Base-by-base conservation (phyloP, 2,329 filamentous ascomycete genomes). In the Penicillium sp. region DNA sequence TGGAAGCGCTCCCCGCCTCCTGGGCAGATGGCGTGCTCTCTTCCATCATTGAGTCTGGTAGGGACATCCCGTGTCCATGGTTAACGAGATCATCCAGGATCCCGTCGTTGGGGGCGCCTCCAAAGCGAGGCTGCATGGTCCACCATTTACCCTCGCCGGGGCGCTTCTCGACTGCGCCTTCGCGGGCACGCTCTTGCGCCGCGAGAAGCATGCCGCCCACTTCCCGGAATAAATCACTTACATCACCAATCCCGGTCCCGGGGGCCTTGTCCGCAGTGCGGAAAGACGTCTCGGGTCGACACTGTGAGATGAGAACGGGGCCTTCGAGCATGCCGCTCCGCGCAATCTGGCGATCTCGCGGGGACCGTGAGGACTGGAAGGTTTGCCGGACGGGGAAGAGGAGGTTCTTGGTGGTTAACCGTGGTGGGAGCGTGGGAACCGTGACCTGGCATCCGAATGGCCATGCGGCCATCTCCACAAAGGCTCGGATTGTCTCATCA, bases 71-170 rank as follows among this genome's bases (percentile, higher is more conserved):
- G 31, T 67, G 64, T 50, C 73, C 68, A 38, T 62, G 56, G 39
- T 65, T 67, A 64, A 67, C 65, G 53, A 71, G 63, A 57, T 72
- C 67, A 48, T 70, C 67, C 50, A 70, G 67, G 38, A 75, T 71
- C 44, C 72, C 72, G 55, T 73, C 70, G 23, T 72, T 71, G 13
- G 71, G 66, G 0, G 73, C 75, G 29, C 83, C 84, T 50, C 84
- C 84, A 78, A 83, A 87, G 52, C 84, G 77, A 27, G 80, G 78
- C 50, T 72, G 76, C 3, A 73, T 78, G 3, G 83, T 82, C 82
- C 83, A 87, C 84, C 85, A 87, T 65, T 83, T 79, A 3, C 81
- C 82, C 61, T 83, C 79, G 1, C 83, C 82, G 4, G 81, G 77
- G 50, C 72, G 77, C 48, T 71, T 67, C 62, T 85, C 82, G 2